A percentile compares a stretch with the other conserved stretches of the same genome.
Evolutionary conservation across 306 rosid species (phyloP).

Genomic region (Alnus rubra): DNA sequence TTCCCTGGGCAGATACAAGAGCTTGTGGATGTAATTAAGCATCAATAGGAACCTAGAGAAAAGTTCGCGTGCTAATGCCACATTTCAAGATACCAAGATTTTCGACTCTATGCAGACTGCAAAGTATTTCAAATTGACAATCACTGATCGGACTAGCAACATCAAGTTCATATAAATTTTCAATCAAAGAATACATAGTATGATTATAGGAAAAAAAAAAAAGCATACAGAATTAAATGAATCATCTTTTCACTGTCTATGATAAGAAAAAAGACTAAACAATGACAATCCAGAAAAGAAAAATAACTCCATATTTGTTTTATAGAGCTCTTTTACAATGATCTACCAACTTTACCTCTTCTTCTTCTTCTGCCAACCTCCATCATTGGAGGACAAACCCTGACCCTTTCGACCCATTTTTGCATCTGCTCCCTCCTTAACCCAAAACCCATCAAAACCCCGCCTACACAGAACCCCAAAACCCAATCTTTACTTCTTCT

Average conservation of each 20-base stretch:
- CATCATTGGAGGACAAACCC: conserved; percentile 22
- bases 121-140: not conserved
- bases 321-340: conserved; percentile 22
- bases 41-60: too few relatives aligned
- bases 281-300: not conserved
- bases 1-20: not conserved
- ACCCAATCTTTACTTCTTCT: conserved; percentile 29
- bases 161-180: not conserved
- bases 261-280: not conserved
- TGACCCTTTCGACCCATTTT: conserved; percentile 30
- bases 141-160: not conserved
- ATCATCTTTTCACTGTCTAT: not conserved
- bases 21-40: not conserved
- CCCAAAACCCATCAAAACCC: conserved; percentile 38
- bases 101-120: not conserved
- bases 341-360: conserved; percentile 28
- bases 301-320: not conserved
- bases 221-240: not conserved
- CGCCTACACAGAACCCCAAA: conserved; percentile 32
- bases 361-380: conserved; percentile 21
- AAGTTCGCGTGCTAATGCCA: not conserved
- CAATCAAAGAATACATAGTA: not conserved
- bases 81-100: not conserved
- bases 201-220: not conserved
- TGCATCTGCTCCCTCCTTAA: conserved; percentile 36